Percentiles rank a stretch among this genome's conserved stretches.
Evolutionary conservation across 441 rosid genomes (phyloP).

Genomic region (Eruca vesicaria): DNA sequence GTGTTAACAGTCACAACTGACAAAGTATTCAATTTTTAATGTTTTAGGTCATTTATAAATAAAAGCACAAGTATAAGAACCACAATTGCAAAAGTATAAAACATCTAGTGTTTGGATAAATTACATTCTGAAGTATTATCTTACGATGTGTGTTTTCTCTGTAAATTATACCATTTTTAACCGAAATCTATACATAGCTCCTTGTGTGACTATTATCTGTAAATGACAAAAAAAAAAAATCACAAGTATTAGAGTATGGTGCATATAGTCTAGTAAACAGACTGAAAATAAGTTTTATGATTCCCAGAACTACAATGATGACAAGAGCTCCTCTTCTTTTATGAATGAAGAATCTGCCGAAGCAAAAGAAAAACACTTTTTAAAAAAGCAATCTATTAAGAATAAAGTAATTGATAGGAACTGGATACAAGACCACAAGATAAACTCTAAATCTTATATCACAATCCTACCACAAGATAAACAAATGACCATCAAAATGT

Average conservation of each 20-base stretch:
- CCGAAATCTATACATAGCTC: neutral
- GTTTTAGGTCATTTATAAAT: no score
- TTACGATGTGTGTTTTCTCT: no score
- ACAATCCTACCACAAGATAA: no score
- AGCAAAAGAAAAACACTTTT: neutral
- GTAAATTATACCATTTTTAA: no score
- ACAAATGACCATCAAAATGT: no score
- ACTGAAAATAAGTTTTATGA: neutral
- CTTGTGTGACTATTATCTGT: neutral
- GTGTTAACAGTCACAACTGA: no score
- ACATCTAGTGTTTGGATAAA: no score
- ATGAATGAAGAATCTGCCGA: neutral
- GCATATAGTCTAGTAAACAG: neutral
- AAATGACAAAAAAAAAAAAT: neutral
- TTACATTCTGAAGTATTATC: no score
- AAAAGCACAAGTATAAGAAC: no score
- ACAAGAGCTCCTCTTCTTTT: neutral
- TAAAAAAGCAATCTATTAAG: neutral
- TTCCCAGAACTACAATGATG: neutral
- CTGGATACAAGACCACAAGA: neutral
- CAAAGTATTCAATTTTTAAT: no score
- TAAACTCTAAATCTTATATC: no score
- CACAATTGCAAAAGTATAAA: no score
- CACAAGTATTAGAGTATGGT: neutral
- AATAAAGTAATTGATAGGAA: neutral